Evolutionary conservation across 2,329 filamentous ascomycete species (phyloP), one percentile per base, ranked within the genome.

Genomic region (Beauveria sp.): DNA sequence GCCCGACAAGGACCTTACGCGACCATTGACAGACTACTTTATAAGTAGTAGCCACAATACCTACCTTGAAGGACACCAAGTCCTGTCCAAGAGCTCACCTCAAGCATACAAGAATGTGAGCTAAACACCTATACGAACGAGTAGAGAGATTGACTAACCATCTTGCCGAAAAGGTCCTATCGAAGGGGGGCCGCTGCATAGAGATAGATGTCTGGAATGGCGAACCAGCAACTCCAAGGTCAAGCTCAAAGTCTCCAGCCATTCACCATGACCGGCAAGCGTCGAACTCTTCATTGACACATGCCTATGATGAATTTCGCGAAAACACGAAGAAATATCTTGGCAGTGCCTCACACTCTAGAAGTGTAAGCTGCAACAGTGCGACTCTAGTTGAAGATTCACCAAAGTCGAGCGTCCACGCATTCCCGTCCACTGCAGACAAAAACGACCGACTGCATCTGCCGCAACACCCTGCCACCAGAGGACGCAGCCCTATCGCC

Each of bases 171-270:
- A 47, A 90, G 82, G 88, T 89, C 14, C 84, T 97, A 14, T 79
- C 84, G 42, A 82, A 86, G 57, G 90, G 90, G 53, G 96, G 93
- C 70, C 86, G 93, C 64, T 97, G 92, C 70, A 91, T 97, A 52
- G 93, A 97, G 72, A 95, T 97, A 60, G 93, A 97, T 70, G 91
- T 97, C 3, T 96, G 93, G 90, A 90, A 97, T 72, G 90, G 91
- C 14, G 78, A 83, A 64, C 72, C 77, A 20, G 73, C 72, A 49
- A 70, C 73, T 4, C 72, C 70, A 5, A 72, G 71, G 5, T 67
- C 63, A 45, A 65, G 70, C 24, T 73, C 75, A 30, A 78, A 73
- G 52, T 74, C 76, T 0, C 72, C 74, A 18, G 74, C 73, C 62
- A 68, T 68, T 10, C 74, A 77, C 7, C 82, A 85, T 65, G 74